Base-by-base conservation (phyloP, 1,284 basidiomycete genomes). In the Naganishia sp. region DNA sequence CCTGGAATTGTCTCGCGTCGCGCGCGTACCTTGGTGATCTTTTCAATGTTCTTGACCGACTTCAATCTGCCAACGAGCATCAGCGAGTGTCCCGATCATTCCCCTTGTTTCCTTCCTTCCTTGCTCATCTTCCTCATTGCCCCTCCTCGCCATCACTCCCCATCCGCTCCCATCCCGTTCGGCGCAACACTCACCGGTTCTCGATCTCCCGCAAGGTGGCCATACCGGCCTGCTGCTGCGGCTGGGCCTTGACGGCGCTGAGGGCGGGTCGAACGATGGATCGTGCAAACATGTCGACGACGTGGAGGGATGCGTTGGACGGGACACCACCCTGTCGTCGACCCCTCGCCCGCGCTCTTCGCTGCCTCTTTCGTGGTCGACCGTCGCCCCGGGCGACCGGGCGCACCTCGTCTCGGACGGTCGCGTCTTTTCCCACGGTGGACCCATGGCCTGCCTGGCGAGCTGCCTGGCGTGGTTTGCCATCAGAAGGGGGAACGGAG, bases 191-290 rank as follows among this genome's bases (percentile, higher is more conserved):
- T 68, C 72, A 80, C 77, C 95, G 90, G 80, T 91, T 82, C 84
- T 99, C 96, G 76, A 98, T 90, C 83, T 99, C 95, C 77, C 94
- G 89, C 73, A 99, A 88, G 68, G 95, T 97, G 56, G 94, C 94
- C 91, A 94, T 94, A 80, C 93, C 92, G 72, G 86, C 73, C 86
- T 85, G 84, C 79, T 86, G 81, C 74, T 83, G 83, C 68, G 82
- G 78, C 67, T 85, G 83, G 79, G 86, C 84, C 66, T 82, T 77
- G 63, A 83, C 83, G 64, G 75, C 77, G 70, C 74, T 75, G 69
- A 72, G 84, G 81, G 81, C 84, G 84, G 66, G 61, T 81, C 89
- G 86, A 78, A 88, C 64, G 72, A 80, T 75, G 39, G 57, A 61
- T 61, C 57, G 57, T 28, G 57, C 57, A 36, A 61, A 52, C 57